Conservation (phyloP, 2,329 filamentous ascomycete species). For the Ophiosphaerella narmari region DNA sequence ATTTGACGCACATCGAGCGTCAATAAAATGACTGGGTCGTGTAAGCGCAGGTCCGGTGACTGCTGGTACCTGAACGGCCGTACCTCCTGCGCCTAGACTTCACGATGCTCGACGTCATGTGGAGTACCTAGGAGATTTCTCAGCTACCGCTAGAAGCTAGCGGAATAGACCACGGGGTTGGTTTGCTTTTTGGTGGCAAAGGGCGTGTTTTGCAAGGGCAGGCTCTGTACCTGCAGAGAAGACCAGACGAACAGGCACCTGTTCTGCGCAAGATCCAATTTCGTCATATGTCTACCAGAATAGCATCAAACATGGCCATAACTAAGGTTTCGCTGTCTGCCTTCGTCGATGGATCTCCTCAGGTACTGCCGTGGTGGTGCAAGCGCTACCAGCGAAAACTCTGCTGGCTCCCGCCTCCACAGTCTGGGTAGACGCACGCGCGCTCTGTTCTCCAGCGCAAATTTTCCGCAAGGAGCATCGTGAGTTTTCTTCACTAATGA, state of each 20-base stretch:
- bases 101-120: slow-evolving; percentile 47
- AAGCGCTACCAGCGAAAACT: slow-evolving; percentile 4
- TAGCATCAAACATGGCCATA: background rate
- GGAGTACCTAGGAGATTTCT: background rate
- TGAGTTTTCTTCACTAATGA: slow-evolving; percentile 23
- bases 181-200: slow-evolving; percentile 2
- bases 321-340: background rate
- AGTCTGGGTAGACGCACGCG: background rate
- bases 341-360: background rate
- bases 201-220: background rate
- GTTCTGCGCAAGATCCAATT: too few relatives aligned
- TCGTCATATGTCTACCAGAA: background rate
- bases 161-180: background rate
- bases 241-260: too few relatives aligned
- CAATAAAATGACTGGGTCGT: slow-evolving; percentile 1
- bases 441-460: slow-evolving; percentile 2
- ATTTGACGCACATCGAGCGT: slow-evolving; percentile 1
- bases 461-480: slow-evolving; percentile 1
- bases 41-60: slow-evolving; percentile 13
- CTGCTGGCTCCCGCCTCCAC: slow-evolving; percentile 6
- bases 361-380: background rate
- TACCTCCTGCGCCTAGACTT: slow-evolving; percentile 21
- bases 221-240: slow-evolving; percentile 4
- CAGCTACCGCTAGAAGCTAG: background rate
- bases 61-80: slow-evolving; percentile 5